These are phyloP conservation scores for Hortiboletus flavorubellus DNA, from an alignment of 768 basidiomycete species.

Conservation along the genomic window DNA sequence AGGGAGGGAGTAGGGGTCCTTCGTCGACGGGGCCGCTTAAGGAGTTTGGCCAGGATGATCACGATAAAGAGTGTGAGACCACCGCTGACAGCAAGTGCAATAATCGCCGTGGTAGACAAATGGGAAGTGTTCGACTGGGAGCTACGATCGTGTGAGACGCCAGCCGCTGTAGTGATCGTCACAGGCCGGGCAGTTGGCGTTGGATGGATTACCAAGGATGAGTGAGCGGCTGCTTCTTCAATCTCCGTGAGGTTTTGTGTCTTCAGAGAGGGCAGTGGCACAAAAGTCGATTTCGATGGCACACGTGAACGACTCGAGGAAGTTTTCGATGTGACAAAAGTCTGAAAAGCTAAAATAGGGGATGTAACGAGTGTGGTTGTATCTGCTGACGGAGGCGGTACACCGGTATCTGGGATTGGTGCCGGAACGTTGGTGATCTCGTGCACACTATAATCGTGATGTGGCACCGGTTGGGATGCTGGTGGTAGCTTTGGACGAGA, in stretches of 20 bases:
- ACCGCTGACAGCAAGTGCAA: slow-evolving; percentile 52
- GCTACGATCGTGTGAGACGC: not conserved
- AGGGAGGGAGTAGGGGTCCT: slow-evolving; percentile 67
- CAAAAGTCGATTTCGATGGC: slow-evolving; percentile 24
- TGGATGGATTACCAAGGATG: slow-evolving; percentile 6
- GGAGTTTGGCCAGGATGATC: slow-evolving; percentile 46
- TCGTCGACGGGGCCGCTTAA: slow-evolving; percentile 47
- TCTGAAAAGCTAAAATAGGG: slow-evolving; percentile 19
- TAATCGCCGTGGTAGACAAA: slow-evolving; percentile 47
- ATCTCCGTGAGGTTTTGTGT: slow-evolving; percentile 25
- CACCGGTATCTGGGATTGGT: slow-evolving; percentile 31
- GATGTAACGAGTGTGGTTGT: slow-evolving; percentile 3
- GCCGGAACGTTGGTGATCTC: slow-evolving; percentile 30
- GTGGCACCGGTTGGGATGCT: slow-evolving; percentile 9
- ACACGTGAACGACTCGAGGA: slow-evolving; percentile 8
- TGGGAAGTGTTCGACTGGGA: slow-evolving; percentile 25
- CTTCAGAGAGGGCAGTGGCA: slow-evolving; percentile 28
- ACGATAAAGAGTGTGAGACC: slow-evolving; percentile 47
- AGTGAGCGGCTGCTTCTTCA: slow-evolving; percentile 13
- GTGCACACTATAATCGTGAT: slow-evolving; percentile 26
- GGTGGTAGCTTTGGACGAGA: slow-evolving; percentile 12
- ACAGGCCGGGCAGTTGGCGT: slow-evolving; percentile 5
- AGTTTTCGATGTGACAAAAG: slow-evolving; percentile 22
- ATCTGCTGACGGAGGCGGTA: slow-evolving; percentile 23
- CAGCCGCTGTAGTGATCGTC: not conserved